These are phyloP conservation scores for Flaveria sonorensis DNA, from an alignment of 129 eudicot genomes.

Conservation along the genomic window DNA sequence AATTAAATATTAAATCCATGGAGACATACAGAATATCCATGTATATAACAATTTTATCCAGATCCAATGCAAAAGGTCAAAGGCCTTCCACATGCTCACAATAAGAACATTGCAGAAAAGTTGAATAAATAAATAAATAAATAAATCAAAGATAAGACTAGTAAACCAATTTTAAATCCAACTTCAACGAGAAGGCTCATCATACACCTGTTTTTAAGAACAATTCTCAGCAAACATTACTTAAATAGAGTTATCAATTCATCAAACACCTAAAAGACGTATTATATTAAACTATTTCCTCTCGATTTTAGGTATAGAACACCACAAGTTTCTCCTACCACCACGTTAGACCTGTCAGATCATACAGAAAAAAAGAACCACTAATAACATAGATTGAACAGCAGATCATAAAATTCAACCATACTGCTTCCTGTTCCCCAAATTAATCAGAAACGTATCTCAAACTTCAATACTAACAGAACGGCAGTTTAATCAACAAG, in stretches of 20 bases:
- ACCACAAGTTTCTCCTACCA: conserved; percentile 27
- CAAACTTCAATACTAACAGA: background rate
- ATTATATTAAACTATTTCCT: conserved; percentile 24
- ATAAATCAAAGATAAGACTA: conserved; percentile 24
- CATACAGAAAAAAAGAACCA: background rate
- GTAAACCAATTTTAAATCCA: conserved; percentile 22
- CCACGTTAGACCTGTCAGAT: background rate
- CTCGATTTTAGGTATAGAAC: conserved; percentile 8
- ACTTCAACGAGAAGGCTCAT: conserved; percentile 36
- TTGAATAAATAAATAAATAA: background rate
- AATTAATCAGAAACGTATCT: conserved; percentile 17
- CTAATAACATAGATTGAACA: background rate
- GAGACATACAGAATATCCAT: conserved; percentile 30
- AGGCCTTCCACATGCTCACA: conserved; percentile 34
- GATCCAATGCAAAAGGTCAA: conserved; percentile 40
- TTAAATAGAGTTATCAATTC: conserved; percentile 25
- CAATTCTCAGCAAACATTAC: conserved; percentile 19
- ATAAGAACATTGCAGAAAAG: background rate
- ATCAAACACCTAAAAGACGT: conserved; percentile 34
- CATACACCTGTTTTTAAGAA: conserved; percentile 18
- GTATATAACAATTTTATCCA: conserved; percentile 17
- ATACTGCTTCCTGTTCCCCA: too few relatives aligned
- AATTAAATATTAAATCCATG: conserved; percentile 27
- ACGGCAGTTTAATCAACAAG: background rate
- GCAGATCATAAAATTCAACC: background rate